phyloP scores from a whole-genome alignment of 2,329 filamentous ascomycete genomes.

The Graphilbum sp. region DNA sequence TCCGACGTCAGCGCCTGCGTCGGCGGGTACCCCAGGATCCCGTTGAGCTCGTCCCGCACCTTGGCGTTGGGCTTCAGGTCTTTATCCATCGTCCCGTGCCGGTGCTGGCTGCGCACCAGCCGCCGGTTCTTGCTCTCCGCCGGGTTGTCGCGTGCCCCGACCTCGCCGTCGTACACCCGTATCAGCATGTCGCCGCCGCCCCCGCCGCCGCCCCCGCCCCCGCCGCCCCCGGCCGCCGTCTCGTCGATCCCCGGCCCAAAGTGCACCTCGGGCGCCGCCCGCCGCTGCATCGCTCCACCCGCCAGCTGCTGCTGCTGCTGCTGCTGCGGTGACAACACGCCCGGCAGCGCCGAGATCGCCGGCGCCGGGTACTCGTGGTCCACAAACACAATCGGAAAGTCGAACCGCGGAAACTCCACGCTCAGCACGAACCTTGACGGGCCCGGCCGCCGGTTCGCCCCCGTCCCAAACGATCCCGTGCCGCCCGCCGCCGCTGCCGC shows the following conservation, averaged over 20 bases:
- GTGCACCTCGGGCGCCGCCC: conserved; percentile 74
- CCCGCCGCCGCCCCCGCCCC: conserved; percentile 21
- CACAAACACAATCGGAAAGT: conserved; percentile 88
- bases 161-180: conserved; percentile 83
- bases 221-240: conserved; percentile 16
- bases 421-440: conserved; percentile 61
- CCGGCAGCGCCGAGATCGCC: conserved; percentile 60
- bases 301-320: conserved; percentile 25
- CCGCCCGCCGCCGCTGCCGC: conserved; percentile 17
- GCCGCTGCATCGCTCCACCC: conserved; percentile 54
- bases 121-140: conserved; percentile 89
- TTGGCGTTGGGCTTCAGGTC: conserved; percentile 94
- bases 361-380: conserved; percentile 85
- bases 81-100: conserved; percentile 86
- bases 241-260: conserved; percentile 64
- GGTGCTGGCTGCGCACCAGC: conserved; percentile 73
- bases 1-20: conserved; percentile 77
- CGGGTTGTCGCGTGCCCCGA: conserved; percentile 77
- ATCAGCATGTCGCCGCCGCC: conserved; percentile 47
- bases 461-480: conserved; percentile 14
- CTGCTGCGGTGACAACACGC: too few species aligned
- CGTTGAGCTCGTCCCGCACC: conserved; percentile 82
- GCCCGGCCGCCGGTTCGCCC: conserved; percentile 20
- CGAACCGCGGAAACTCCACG: conserved; percentile 83
- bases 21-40: conserved; percentile 81